Evolutionary conservation across 192 early-diverging fungal species (phyloP).

Genomic region (Coemansia sp.): DNA sequence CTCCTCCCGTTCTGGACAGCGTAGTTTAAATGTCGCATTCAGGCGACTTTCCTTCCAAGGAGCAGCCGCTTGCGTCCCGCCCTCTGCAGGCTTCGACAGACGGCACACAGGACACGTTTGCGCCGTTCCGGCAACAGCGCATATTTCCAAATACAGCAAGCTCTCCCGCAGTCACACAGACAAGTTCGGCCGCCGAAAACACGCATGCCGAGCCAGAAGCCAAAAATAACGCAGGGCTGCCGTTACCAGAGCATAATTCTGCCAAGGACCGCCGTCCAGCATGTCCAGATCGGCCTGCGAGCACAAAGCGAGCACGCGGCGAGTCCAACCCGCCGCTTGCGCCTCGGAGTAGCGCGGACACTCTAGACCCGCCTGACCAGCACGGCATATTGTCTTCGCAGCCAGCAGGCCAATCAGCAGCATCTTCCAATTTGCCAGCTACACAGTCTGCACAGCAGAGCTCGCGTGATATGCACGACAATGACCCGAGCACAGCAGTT

Average conservation of each 20-base stretch:
- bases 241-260: neutral
- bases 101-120: neutral
- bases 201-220: no score
- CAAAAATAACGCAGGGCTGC: neutral
- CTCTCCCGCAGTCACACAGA: no score
- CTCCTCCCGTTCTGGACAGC: no score
- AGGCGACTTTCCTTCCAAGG: constrained; percentile 24
- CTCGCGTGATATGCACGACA: constrained; percentile 16
- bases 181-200: no score
- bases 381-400: constrained; percentile 1
- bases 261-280: constrained; percentile 5
- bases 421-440: constrained; percentile 3
- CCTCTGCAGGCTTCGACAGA: constrained; percentile 13
- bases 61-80: constrained; percentile 10
- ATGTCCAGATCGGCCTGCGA: constrained; percentile 11
- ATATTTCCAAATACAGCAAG: no score
- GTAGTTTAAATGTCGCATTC: constrained; percentile 26
- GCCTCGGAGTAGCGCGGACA: neutral
- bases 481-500: constrained; percentile 4
- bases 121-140: constrained; percentile 1
- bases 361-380: constrained; percentile 2
- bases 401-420: constrained; percentile 2
- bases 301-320: constrained; percentile 19
- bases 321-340: neutral
- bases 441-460: constrained; percentile 5